Evolutionary conservation across 768 basidiomycete species (phyloP).

Genomic region (Rubroboletus satanas): DNA sequence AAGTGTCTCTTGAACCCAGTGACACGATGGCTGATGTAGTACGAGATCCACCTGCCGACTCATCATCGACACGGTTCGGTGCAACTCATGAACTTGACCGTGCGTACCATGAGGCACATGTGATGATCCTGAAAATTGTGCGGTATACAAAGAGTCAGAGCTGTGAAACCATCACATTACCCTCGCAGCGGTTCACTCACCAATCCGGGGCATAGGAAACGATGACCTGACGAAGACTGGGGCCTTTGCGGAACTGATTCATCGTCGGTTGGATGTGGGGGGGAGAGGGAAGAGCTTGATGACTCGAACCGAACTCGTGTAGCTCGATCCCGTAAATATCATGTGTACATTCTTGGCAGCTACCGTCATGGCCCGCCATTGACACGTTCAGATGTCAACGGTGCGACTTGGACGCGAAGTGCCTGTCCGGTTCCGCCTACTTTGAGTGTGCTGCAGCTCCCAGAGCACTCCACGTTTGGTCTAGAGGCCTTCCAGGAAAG

Average conservation of each 20-base stretch:
- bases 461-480: neutral
- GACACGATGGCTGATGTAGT: conserved; percentile 50
- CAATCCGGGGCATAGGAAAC: conserved; percentile 73
- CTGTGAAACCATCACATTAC: neutral
- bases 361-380: neutral
- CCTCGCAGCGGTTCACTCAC: conserved; percentile 35
- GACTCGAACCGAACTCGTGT: neutral
- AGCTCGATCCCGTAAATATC: neutral
- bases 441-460: neutral
- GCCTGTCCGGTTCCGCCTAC: neutral
- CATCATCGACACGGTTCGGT: neutral
- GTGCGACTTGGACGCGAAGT: no score
- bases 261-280: conserved; percentile 6
- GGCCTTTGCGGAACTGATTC: conserved; percentile 9
- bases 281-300: neutral
- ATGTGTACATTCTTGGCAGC: neutral
- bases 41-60: conserved; percentile 47
- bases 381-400: neutral
- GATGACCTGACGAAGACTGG: conserved; percentile 16
- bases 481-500: neutral
- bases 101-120: conserved; percentile 57
- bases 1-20: conserved; percentile 75
- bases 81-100: neutral
- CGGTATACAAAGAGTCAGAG: neutral
- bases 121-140: conserved; percentile 51